Base-by-base conservation (phyloP, 352 stramenopile genomes). In the Globisporangium takayamanum region DNA sequence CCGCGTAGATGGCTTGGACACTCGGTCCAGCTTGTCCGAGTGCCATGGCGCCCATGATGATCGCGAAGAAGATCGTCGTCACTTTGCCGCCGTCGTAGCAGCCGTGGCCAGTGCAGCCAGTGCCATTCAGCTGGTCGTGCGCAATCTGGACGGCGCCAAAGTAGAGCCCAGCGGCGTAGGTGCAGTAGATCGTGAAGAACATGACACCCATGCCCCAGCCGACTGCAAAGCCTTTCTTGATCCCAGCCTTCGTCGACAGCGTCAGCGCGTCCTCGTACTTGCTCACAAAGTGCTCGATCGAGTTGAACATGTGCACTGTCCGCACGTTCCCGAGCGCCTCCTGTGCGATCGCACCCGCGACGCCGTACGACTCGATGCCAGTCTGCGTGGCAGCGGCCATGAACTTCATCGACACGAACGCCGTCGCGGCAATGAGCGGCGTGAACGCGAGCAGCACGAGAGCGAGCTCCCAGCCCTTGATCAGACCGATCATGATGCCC, bases 291-390 rank as follows among this genome's bases (percentile, higher is more conserved):
- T 83, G 68, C 4, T 67, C 56, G 44, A 87, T 78, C 2, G 80
- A 74, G 59, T 88, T 88, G 68, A 91, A 87, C 70, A 86, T 82
- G 73, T 88, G 75, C 48, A 93, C 80, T 5, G 82, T 92, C 18
- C 78, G 78, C 6, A 89, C 68, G 50, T 89, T 92, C 44, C 72
- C 72, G 36, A 91, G 64, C 14, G 75, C 64, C 44, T 92, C 84
- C 50, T 94, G 80, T 0, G 79, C 79, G 20, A 92, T 62, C 0
- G 78, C 74, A 37, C 84, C 83, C 39, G 80, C 82, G 52, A 88
- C 66, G 18, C 64, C 77, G 50, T 89, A 89, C 50, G 78, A 81
- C 39, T 87, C 67, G 18, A 87, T 72, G 30, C 68, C 71, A 20
- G 54, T 61, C 30, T 89, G 73, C 5, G 73, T 83, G 14, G 81